Evolutionary conservation across 116 monocot genomes (phyloP).

Genomic region (Posidonia oceanica): DNA sequence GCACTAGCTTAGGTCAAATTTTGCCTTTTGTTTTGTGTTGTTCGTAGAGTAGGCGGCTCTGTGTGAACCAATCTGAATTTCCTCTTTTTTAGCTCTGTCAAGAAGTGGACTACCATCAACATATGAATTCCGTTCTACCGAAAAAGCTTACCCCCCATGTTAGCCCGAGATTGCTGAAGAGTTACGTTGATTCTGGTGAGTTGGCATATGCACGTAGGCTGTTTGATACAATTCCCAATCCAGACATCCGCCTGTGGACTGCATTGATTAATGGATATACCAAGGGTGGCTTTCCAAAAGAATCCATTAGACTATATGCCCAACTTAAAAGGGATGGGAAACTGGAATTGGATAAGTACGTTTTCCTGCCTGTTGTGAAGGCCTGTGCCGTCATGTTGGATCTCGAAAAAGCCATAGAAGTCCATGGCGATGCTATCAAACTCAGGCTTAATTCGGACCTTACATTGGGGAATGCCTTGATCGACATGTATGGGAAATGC

Average conservation of each 20-base stretch:
- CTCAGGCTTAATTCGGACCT: constrained; percentile 25
- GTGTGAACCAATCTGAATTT: no score
- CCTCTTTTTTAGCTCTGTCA: no score
- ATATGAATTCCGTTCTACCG: constrained; percentile 2
- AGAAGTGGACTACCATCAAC: not conserved
- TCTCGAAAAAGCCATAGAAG: constrained; percentile 29
- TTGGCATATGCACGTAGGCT: constrained; percentile 31
- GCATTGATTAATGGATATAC: constrained; percentile 41
- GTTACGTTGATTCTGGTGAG: constrained; percentile 19
- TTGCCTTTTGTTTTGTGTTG: no score
- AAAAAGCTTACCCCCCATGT: not conserved
- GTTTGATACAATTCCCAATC: constrained; percentile 51
- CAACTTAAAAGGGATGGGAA: constrained; percentile 15
- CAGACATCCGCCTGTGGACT: constrained; percentile 32
- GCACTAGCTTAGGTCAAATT: no score
- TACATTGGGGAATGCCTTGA: constrained; percentile 36
- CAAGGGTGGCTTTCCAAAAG: constrained; percentile 23
- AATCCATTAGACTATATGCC: constrained; percentile 29
- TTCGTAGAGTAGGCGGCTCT: no score
- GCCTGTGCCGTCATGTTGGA: constrained; percentile 30
- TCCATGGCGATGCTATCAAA: constrained; percentile 37
- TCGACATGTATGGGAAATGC: constrained; percentile 67
- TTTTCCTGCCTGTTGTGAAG: constrained; percentile 34
- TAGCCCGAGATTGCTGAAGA: constrained; percentile 11
- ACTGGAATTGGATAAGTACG: constrained; percentile 28